Evolutionary conservation across 2,329 filamentous ascomycete genomes (phyloP), one percentile per base, ranked within the genome.

Genomic region (Colletotrichum caudatum): DNA sequence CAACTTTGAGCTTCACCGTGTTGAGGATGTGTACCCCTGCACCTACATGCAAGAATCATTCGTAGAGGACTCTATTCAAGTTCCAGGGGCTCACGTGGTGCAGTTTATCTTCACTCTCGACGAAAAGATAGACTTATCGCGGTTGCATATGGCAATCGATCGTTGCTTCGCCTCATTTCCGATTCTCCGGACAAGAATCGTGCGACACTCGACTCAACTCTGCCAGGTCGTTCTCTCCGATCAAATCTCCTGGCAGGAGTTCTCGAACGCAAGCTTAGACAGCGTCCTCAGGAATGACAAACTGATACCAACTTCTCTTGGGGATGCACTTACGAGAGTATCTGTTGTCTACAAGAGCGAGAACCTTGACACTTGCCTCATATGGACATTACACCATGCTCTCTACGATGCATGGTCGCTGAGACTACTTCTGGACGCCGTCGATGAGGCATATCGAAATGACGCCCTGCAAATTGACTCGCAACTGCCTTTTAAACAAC

Each of bases 381-480:
- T 73, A 0, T 73, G 66, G 66, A 73, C 71, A 1, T 44, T 74
- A 0, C 73, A 74, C 20, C 73, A 73, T 35, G 51, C 66, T 3
- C 59, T 74, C 9, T 73, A 71, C 7, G 73, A 74, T 26, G 71
- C 66, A 3, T 73, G 73, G 73, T 64, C 71, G 11, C 23, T 73
- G 14, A 58, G 66, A 26, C 53, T 73, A 16, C 62, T 78, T 6
- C 53, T 78, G 18, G 66, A 73, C 18, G 39, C 66, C 2, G 51
- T 75, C 1, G 59, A 70, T 9, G 60, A 73, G 37, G 64, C 68
- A 3, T 77, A 77, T 58, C 57, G 54, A 16, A 64, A 50, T 2
- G n/a, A 57, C 8, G 37, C 26, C 39, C 1, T 58, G 3, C 35
- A 20, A 3, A 8, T 46, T 20, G 29, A 35, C 18, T 18, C 41